A percentile compares a stretch with the other conserved stretches of the same genome.
phyloP scores from a whole-genome alignment of 352 stramenopile genomes.

The Aphanomyces invadans region DNA sequence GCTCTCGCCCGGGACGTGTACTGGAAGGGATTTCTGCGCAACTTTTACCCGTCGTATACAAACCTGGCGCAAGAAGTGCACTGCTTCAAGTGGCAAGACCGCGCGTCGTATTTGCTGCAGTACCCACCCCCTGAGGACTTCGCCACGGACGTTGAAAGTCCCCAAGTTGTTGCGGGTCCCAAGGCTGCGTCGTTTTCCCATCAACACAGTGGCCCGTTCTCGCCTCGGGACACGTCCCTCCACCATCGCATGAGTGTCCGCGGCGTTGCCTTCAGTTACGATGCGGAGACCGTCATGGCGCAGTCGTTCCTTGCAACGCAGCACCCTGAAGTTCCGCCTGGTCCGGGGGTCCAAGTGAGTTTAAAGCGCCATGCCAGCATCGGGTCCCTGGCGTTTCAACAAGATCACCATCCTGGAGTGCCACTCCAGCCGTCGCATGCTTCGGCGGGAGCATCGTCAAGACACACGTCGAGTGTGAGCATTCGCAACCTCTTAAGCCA shows the following conservation, averaged over 20 bases:
- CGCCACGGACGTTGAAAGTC: neutral
- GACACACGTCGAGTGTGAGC: neutral
- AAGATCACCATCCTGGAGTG: neutral
- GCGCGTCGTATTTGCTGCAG: constrained; percentile 62
- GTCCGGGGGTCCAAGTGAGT: constrained; percentile 40
- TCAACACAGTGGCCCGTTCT: too few relatives aligned
- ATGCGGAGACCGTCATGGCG: constrained; percentile 84
- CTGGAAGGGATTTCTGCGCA: constrained; percentile 79
- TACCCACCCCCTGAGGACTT: constrained; percentile 75
- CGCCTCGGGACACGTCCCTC: neutral
- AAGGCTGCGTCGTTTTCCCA: too few relatives aligned
- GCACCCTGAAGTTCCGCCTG: constrained; percentile 37
- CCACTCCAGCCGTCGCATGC: neutral
- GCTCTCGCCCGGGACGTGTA: constrained; percentile 68
- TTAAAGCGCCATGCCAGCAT: constrained; percentile 80
- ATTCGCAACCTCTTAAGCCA: neutral
- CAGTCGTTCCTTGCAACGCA: constrained; percentile 82
- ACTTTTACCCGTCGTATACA: constrained; percentile 75
- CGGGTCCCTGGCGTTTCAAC: constrained; percentile 74
- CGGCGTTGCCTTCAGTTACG: constrained; percentile 82
- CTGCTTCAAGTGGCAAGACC: constrained; percentile 44
- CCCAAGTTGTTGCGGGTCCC: too few relatives aligned
- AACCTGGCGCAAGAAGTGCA: constrained; percentile 81
- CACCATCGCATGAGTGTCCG: constrained; percentile 32
- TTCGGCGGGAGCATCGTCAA: neutral